phyloP scores from a whole-genome alignment of 2,329 filamentous ascomycete genomes.

The Metarhizium anisopliae region DNA sequence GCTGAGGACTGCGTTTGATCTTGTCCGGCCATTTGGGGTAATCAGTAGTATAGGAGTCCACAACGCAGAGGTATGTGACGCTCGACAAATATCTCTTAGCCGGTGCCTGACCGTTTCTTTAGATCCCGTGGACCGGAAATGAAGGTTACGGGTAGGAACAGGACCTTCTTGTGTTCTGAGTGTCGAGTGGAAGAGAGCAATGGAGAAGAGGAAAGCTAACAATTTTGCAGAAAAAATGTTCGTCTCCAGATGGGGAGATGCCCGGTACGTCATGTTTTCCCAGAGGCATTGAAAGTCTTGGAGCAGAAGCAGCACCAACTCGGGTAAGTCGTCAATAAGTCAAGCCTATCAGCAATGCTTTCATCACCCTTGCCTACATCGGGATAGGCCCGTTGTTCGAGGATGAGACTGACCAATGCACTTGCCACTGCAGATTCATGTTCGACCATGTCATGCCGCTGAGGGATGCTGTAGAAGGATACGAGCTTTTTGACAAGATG shows the following conservation, averaged over 20 bases:
- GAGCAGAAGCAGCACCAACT: slow-evolving; percentile 58
- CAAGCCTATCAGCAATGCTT: background rate
- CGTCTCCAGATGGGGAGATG: slow-evolving; percentile 69
- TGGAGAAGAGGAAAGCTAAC: slow-evolving; percentile 13
- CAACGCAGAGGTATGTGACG: slow-evolving; percentile 51
- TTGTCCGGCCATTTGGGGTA: slow-evolving; percentile 62
- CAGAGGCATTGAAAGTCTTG: slow-evolving; percentile 54
- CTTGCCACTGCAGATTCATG: slow-evolving; percentile 53
- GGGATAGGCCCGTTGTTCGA: background rate
- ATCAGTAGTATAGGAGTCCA: slow-evolving; percentile 72
- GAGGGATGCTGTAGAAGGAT: slow-evolving; percentile 55
- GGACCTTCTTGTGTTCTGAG: background rate
- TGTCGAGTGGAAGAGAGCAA: background rate
- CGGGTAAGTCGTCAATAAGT: slow-evolving; percentile 37
- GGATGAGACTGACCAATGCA: background rate
- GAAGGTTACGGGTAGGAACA: slow-evolving; percentile 48
- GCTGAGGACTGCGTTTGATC: slow-evolving; percentile 59
- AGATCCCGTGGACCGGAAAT: slow-evolving; percentile 58
- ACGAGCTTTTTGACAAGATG: slow-evolving; percentile 64
- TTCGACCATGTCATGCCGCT: slow-evolving; percentile 67
- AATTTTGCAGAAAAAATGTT: slow-evolving; percentile 53
- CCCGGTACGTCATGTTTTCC: slow-evolving; percentile 63
- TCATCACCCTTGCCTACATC: background rate
- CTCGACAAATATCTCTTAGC: background rate
- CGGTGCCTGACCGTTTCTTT: slow-evolving; percentile 13